A percentile compares a stretch with the other conserved stretches of the same genome.
These are phyloP conservation scores for Hypoxylon sp. DNA, from an alignment of 2,329 filamentous ascomycete species.

Conservation along the genomic window DNA sequence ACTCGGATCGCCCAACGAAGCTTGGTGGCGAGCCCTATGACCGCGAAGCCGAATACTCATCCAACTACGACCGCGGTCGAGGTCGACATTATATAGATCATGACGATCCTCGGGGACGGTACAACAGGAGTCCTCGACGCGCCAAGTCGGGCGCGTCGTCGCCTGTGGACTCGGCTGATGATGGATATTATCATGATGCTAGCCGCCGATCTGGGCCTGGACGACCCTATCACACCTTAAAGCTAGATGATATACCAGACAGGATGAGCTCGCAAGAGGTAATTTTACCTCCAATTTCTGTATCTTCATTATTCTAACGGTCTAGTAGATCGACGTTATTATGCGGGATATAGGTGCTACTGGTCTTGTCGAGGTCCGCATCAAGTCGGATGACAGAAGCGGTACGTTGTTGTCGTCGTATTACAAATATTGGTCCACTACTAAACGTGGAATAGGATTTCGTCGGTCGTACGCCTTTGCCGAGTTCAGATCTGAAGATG, in stretches of 20 bases:
- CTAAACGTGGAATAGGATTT: slow-evolving; percentile 39
- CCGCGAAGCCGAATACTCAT: slow-evolving; percentile 41
- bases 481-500: slow-evolving; percentile 57
- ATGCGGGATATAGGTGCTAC: slow-evolving; percentile 51
- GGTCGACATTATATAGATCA: slow-evolving; percentile 45
- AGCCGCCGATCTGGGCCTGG: slow-evolving; percentile 48
- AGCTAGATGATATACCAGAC: slow-evolving; percentile 53
- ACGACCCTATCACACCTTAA: slow-evolving; percentile 53
- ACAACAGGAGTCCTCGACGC: slow-evolving; percentile 46
- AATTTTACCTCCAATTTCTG: slow-evolving; percentile 1
- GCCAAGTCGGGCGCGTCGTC: slow-evolving; percentile 46
- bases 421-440: background rate
- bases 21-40: slow-evolving; percentile 30
- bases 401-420: slow-evolving; percentile 35
- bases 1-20: slow-evolving; percentile 29
- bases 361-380: slow-evolving; percentile 51
- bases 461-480: slow-evolving; percentile 56
- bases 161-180: slow-evolving; percentile 47
- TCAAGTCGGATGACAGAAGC: slow-evolving; percentile 52
- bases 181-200: slow-evolving; percentile 47
- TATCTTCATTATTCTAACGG: background rate
- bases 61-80: slow-evolving; percentile 34
- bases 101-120: slow-evolving; percentile 42
- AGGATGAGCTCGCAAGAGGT: slow-evolving; percentile 50
- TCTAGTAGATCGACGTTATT: slow-evolving; percentile 49